phyloP scores from a whole-genome alignment of 768 basidiomycete species.

The Leccinum boreale region DNA sequence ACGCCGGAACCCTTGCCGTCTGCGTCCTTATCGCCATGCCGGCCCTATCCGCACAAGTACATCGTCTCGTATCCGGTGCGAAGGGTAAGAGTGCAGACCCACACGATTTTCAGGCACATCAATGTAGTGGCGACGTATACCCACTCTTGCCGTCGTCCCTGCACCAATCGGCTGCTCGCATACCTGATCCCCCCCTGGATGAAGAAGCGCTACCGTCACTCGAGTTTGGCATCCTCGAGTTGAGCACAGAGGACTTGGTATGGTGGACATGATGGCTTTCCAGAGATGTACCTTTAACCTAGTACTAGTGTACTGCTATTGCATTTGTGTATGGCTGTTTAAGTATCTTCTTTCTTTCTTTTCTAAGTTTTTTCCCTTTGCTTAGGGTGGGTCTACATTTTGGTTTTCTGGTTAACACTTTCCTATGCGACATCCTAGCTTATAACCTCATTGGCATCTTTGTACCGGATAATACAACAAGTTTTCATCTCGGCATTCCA shows the following conservation, averaged over 20 bases:
- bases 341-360: neutral
- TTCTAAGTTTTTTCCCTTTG: neutral
- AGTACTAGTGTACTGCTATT: neutral
- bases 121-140: neutral
- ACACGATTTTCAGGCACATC: conserved; percentile 4
- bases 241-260: conserved; percentile 2
- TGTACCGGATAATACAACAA: neutral
- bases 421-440: neutral
- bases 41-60: conserved; percentile 4
- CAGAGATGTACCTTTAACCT: neutral
- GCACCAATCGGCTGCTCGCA: neutral
- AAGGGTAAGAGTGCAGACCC: conserved; percentile 19
- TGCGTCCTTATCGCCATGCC: conserved; percentile 26
- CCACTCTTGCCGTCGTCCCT: conserved; percentile 1
- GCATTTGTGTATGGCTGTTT: too few relatives aligned
- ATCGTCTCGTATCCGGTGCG: neutral
- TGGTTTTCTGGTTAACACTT: neutral
- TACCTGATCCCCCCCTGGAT: neutral
- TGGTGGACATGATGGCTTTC: neutral
- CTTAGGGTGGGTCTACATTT: neutral
- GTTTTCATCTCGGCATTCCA: neutral
- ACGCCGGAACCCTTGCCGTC: conserved; percentile 4
- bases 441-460: neutral
- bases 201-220: conserved; percentile 3
- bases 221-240: conserved; percentile 18